These are phyloP conservation scores for Kurtzmaniella cleridarum DNA, from an alignment of 805 yeast genomes.

Conservation along the genomic window DNA sequence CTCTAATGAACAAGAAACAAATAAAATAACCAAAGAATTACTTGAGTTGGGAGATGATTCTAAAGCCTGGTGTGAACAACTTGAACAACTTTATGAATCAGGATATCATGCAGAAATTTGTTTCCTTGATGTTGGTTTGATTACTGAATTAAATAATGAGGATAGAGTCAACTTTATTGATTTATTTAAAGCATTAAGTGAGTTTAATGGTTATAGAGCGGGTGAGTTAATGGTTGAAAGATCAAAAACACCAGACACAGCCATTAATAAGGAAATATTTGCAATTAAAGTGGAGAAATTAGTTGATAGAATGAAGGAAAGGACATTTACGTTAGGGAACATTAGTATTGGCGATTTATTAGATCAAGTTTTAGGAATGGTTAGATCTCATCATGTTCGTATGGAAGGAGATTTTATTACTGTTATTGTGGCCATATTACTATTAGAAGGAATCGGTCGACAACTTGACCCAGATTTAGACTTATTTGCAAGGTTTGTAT, in stretches of 20 bases:
- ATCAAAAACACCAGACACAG: conserved; percentile 92
- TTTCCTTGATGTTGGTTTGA: conserved; percentile 88
- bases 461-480: conserved; percentile 91
- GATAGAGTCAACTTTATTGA: conserved; percentile 86
- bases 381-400: conserved; percentile 87
- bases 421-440: conserved; percentile 86
- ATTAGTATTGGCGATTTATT: conserved; percentile 87
- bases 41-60: conserved; percentile 27
- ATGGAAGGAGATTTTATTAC: conserved; percentile 97
- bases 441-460: conserved; percentile 93
- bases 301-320: conserved; percentile 72
- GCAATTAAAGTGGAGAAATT: conserved; percentile 82
- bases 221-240: conserved; percentile 96
- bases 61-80: conserved; percentile 40
- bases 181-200: conserved; percentile 79
- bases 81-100: conserved; percentile 42
- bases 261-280: conserved; percentile 75
- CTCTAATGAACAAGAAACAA: conserved; percentile 41
- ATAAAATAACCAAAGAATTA: conserved; percentile 39
- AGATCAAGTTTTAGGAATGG: conserved; percentile 86
- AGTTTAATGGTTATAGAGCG: conserved; percentile 89
- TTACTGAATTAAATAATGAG: conserved; percentile 75
- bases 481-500: conserved; percentile 92
- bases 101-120: conserved; percentile 83
- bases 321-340: conserved; percentile 90